Evolutionary conservation across 768 basidiomycete species (phyloP).

Genomic region (Suillus brevipes): DNA sequence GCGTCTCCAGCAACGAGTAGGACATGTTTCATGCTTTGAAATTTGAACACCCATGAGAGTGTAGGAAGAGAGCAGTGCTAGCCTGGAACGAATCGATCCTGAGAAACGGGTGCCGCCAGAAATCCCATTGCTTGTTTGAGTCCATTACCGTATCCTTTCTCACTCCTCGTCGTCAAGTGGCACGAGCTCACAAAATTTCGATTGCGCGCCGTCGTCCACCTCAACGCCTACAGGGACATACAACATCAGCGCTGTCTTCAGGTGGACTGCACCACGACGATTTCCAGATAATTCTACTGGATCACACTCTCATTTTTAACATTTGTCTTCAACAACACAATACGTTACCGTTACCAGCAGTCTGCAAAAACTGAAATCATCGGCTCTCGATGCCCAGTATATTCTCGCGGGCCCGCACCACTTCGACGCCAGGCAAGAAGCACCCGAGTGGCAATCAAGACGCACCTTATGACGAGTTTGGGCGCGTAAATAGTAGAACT

Average conservation of each 20-base stretch:
- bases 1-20: neutral
- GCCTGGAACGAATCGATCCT: conserved; percentile 15
- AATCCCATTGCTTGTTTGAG: conserved; percentile 9
- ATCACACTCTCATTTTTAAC: neutral
- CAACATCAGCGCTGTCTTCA: neutral
- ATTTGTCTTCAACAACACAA: conserved; percentile 7
- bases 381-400: conserved; percentile 62
- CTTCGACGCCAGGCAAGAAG: conserved; percentile 54
- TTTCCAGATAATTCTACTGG: conserved; percentile 1
- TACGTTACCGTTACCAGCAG: conserved; percentile 8
- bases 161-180: conserved; percentile 1
- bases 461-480: conserved; percentile 61
- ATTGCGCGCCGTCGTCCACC: neutral
- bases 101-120: conserved; percentile 27
- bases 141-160: conserved; percentile 3
- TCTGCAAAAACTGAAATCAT: neutral
- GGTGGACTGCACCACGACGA: neutral
- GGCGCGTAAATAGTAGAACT: conserved; percentile 51
- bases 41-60: neutral
- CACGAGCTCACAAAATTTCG: neutral
- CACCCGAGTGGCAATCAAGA: conserved; percentile 17
- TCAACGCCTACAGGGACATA: neutral
- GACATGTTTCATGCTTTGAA: neutral
- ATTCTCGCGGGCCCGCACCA: conserved; percentile 70
- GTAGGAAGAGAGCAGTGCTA: conserved; percentile 9